Conservation (phyloP, 768 basidiomycete genomes). For the Suillus luteus region DNA sequence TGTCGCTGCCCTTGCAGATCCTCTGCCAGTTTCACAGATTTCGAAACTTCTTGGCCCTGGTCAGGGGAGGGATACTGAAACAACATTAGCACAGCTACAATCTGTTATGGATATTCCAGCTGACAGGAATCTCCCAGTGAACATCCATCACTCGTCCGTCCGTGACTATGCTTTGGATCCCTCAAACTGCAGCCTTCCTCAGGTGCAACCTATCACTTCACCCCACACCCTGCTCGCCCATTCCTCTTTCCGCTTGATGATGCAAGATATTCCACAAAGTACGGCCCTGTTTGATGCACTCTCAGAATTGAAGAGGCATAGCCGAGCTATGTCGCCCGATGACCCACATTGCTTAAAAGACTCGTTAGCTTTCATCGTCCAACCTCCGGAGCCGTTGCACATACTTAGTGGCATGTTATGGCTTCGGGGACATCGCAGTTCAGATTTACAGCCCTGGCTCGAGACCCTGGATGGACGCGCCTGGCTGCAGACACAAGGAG, state of each 20-base stretch:
- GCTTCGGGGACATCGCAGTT: neutral
- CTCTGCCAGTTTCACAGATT: conserved; percentile 1
- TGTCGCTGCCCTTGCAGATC: neutral
- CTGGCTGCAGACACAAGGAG: neutral
- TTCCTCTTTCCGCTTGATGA: conserved; percentile 1
- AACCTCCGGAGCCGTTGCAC: neutral
- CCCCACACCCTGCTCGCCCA: neutral
- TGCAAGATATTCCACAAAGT: neutral
- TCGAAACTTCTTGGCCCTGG: conserved; percentile 4
- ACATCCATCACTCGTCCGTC: neutral
- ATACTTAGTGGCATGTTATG: neutral
- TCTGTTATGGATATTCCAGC: neutral
- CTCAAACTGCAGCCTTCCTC: neutral
- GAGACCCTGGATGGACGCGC: neutral
- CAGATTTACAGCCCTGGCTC: neutral
- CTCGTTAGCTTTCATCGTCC: neutral
- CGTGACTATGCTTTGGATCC: neutral
- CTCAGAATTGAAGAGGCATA: neutral
- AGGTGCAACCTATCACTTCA: neutral
- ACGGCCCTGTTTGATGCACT: neutral
- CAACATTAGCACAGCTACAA: neutral
- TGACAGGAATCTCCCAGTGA: neutral
- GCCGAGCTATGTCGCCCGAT: neutral
- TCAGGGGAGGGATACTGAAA: neutral
- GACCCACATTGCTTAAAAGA: neutral